Evolutionary conservation across 2,329 filamentous ascomycete species (phyloP), one percentile per base, ranked within the genome.

Genomic region (Graphilbum ipis-grandicollis): DNA sequence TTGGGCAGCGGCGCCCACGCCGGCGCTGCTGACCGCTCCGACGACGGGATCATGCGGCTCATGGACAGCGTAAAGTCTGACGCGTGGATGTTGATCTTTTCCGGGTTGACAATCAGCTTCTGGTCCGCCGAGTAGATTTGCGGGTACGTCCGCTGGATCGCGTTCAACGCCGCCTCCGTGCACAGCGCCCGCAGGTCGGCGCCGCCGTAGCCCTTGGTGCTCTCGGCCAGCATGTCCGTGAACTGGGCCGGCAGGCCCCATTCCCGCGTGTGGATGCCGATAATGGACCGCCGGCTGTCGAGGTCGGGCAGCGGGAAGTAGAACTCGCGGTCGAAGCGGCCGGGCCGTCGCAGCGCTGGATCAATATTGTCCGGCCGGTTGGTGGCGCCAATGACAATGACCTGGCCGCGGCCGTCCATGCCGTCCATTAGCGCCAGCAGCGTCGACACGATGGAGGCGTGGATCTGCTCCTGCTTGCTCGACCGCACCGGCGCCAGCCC

Each of bases 351-450:
- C 40, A 98, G 67, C n/a, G 88, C 88, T 46, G 88, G 88, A 54
- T 98, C 88, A 43, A 98, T 86, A 36, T 90, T 93, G 56, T 96
- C 88, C 1, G 90, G 88, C 45, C 88, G 75, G 54, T 98, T 98
- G 40, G 88, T 98, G n/a, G 90, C 90, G 46, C 90, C 90, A 49
- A 98, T 96, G 26, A 98, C 86, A 52, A 98, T 93, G 42, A 98
- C 90, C 56, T 98, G 90, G 22, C 88, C 88, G 53, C 86, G 78
- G n/a, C 85, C 86, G 50, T 94, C 88, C 86, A 94, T 94, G 44
- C 86, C 86, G 55, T 94, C 86, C 86, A 94, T 94, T 49, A 94
- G 59, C 1, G 86, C 86, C 41, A 94, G 63, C n/a, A 94, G 60
- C 1, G 86, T 94, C 2, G 86, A 92, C 13, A 94, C 88, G 44